Evolutionary conservation across 768 basidiomycete genomes (phyloP).

Genomic region (Sporobolomyces pararoseus): DNA sequence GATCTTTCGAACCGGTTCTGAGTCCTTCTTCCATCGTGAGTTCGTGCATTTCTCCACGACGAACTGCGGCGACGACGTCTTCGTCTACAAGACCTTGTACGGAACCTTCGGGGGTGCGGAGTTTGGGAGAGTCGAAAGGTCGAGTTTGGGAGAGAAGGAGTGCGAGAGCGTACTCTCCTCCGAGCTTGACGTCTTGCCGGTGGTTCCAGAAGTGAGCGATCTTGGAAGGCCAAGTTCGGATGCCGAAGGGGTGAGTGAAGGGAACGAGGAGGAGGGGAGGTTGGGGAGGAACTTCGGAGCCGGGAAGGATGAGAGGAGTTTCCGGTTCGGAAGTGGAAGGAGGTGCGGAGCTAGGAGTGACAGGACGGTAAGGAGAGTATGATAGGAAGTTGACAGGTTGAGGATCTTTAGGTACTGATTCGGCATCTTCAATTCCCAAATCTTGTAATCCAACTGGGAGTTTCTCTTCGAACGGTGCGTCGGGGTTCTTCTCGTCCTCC

Average conservation of each 20-base stretch:
- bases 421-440: slow-evolving; percentile 48
- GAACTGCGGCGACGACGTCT: slow-evolving; percentile 57
- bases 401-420: slow-evolving; percentile 51
- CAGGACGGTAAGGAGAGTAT: slow-evolving; percentile 42
- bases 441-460: slow-evolving; percentile 46
- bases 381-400: slow-evolving; percentile 29
- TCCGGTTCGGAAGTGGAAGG: slow-evolving; percentile 23
- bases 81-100: slow-evolving; percentile 55
- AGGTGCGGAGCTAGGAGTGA: slow-evolving; percentile 33
- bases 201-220: slow-evolving; percentile 81
- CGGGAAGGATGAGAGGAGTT: slow-evolving; percentile 52
- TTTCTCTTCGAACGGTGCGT: slow-evolving; percentile 40
- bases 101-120: slow-evolving; percentile 54
- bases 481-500: slow-evolving; percentile 46
- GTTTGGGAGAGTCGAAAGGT: slow-evolving; percentile 56
- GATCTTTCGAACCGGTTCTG: slow-evolving; percentile 39
- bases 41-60: slow-evolving; percentile 26
- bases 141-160: slow-evolving; percentile 65
- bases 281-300: slow-evolving; percentile 62
- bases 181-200: slow-evolving; percentile 69
- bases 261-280: slow-evolving; percentile 63
- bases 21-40: slow-evolving; percentile 18
- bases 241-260: slow-evolving; percentile 46
- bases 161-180: slow-evolving; percentile 74
- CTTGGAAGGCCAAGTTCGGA: slow-evolving; percentile 43